These are phyloP conservation scores for Bryopsis sp. DNA, from an alignment of 139 green algal genomes.

Conservation along the genomic window DNA sequence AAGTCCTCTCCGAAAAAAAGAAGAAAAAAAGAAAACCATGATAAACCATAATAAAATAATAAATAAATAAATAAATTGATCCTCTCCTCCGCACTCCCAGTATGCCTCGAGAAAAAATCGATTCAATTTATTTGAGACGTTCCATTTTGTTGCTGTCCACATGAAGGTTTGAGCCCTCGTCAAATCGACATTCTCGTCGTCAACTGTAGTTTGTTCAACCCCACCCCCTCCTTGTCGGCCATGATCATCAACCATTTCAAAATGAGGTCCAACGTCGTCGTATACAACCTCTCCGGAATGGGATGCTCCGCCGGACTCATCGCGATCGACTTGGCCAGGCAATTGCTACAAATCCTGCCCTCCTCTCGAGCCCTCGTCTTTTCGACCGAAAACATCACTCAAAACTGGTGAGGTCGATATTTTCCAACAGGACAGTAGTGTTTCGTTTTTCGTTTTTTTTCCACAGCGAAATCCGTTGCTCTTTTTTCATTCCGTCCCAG, in stretches of 20 bases:
- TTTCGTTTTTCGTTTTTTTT: no score
- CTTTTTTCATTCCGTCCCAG: no score
- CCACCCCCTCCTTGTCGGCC: conserved; percentile 81
- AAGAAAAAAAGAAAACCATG: no score
- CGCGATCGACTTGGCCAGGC: conserved; percentile 70
- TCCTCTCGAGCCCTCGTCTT: conserved; percentile 71
- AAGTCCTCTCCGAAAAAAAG: no score
- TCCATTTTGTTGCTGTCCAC: neutral
- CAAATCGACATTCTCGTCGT: conserved; percentile 90
- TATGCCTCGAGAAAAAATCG: no score
- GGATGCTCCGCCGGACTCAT: conserved; percentile 86
- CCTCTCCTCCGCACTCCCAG: no score
- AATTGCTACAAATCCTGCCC: conserved; percentile 39
- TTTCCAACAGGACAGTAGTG: no score
- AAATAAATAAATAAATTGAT: no score
- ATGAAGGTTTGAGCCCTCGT: conserved; percentile 27
- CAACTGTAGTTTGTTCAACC: conserved; percentile 97
- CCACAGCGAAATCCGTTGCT: no score
- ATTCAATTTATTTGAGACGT: neutral
- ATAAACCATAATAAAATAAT: no score
- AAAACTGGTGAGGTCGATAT: conserved; percentile 88
- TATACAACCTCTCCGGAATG: conserved; percentile 96
- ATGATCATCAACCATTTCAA: conserved; percentile 96
- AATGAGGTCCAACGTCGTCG: conserved; percentile 81
- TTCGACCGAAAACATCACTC: conserved; percentile 96